Percentiles rank a stretch among this genome's conserved stretches.
Evolutionary conservation across 371 early-diverging fungal genomes (phyloP).

Genomic region (Mucor saturninus): DNA sequence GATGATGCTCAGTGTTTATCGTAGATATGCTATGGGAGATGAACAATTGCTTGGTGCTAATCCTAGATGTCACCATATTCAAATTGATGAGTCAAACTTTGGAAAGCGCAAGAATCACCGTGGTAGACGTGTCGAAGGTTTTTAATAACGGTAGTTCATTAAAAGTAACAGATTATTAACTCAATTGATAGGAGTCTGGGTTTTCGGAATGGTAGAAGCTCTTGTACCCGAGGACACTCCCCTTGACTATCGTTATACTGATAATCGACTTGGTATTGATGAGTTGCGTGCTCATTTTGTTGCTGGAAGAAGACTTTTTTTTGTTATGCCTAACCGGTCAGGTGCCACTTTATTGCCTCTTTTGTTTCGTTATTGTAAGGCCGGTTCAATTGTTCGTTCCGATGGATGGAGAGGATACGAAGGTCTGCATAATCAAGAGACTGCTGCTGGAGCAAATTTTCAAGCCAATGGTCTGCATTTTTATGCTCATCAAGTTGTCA

Average conservation of each 20-base stretch:
- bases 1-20: background rate
- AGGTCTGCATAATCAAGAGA: background rate
- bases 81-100: constrained; percentile 17
- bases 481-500: constrained; percentile 1
- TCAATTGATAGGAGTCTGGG: background rate
- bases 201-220: constrained; percentile 6
- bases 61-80: background rate
- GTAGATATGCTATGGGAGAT: background rate
- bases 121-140: constrained; percentile 12
- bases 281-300: background rate
- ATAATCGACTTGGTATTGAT: background rate
- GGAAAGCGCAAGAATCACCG: constrained; percentile 12
- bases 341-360: background rate
- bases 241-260: background rate
- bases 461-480: background rate
- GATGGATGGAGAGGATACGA: constrained; percentile 10
- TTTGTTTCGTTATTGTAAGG: background rate
- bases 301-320: constrained; percentile 3
- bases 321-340: background rate
- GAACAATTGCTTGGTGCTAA: background rate
- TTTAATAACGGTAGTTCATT: no score
- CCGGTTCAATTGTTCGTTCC: background rate
- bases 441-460: background rate
- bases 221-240: background rate
- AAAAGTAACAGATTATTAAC: no score